Base-by-base conservation (phyloP, 2,329 filamentous ascomycete species). In the Sarocladium brachiariae region DNA sequence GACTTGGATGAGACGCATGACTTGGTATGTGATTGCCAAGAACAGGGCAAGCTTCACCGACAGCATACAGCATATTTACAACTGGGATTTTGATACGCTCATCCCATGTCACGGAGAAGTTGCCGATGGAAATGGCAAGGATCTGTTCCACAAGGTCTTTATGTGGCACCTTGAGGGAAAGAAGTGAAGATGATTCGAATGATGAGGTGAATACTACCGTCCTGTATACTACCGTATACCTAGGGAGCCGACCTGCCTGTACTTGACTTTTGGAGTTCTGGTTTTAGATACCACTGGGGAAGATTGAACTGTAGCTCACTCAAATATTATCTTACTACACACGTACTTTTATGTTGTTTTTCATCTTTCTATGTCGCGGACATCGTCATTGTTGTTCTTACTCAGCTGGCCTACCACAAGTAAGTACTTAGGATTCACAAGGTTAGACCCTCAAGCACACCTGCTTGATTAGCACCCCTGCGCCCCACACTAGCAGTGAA, bases 101-200 rank as follows among this genome's bases (percentile, higher is more conserved):
- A 83, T 99, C 53, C 90, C 92, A 1, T 97, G 92, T 65, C 93
- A 99, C 68, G 93, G 93, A 8, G 93, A 99, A 70, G 84, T 87
- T 14, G 83, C 97, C 57, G 85, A 93, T 65, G 74, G 71, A 2
- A 66, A 73, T 55, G 90, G 79, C 9, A 96, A 95, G 74, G 77
- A 77, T 10, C 73, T 87, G 14, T 95, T 92, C 57, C 72, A 77
- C 60, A 88, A 87, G 65, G 75, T 95, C 11, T 89, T 95, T 68
- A 78, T 78, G 59, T 96, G 91, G 90, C 87, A 95, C 71, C 64
- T 95, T 62, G 71, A 62, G n/a, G 64, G 59, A 1, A 57, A 60
- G 52, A 61, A 63, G 46, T 50, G 24, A 34, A 34, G 25, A 2
- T 38, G 27, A 21, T 14, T 52, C 19, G 14, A 24, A 27, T 39